A percentile compares a stretch with the other conserved stretches of the same genome.
Conservation (phyloP, 257 asterid genomes). For the Rauvolfia tetraphylla region DNA sequence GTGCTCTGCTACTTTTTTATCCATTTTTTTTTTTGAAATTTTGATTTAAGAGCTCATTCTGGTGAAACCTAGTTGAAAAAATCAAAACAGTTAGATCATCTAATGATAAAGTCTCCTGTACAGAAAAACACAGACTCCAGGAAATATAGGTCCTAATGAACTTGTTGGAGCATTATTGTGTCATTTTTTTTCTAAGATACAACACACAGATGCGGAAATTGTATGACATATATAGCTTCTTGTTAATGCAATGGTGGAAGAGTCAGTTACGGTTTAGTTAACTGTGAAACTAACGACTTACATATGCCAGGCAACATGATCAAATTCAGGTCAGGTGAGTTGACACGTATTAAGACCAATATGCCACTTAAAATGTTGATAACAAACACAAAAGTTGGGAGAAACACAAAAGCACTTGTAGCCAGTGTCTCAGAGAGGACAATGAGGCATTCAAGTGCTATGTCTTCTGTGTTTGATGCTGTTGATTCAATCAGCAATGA, state of each 20-base stretch:
- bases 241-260: neutral
- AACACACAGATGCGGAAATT: neutral
- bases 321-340: constrained; percentile 75
- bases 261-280: constrained; percentile 11
- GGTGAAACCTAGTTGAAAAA: neutral
- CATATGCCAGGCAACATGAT: constrained; percentile 76
- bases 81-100: neutral
- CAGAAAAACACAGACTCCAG: neutral
- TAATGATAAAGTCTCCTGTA: neutral
- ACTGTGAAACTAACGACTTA: constrained; percentile 16
- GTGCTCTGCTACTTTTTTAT: too few relatives aligned
- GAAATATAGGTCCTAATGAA: neutral
- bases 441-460: constrained; percentile 64
- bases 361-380: constrained; percentile 96
- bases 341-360: constrained; percentile 74
- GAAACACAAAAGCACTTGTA: constrained; percentile 85
- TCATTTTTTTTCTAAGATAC: neutral
- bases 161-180: neutral
- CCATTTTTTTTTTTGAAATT: neutral
- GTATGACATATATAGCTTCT: neutral
- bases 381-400: constrained; percentile 87
- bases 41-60: neutral
- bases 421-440: constrained; percentile 82
- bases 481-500: constrained; percentile 86
- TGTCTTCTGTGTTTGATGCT: constrained; percentile 80